phyloP scores from a whole-genome alignment of 495 filamentous ascomycete species.

The Xeromyces bisporus region DNA sequence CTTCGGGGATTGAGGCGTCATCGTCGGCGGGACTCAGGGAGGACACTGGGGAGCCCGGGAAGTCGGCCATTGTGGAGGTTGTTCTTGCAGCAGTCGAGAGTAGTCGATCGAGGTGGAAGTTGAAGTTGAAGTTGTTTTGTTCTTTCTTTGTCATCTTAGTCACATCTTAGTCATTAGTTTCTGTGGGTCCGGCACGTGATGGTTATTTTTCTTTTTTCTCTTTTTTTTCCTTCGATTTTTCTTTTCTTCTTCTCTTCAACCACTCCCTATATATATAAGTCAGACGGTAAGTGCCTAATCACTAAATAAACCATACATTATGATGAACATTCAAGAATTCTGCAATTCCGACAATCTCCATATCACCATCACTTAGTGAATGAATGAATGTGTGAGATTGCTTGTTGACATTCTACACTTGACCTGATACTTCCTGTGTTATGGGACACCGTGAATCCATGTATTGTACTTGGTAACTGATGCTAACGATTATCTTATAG shows the following conservation, averaged over 20 bases:
- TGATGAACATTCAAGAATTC: conserved; percentile 38
- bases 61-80: conserved; percentile 31
- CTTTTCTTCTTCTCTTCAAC: too few species aligned
- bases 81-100: too few species aligned
- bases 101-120: background rate
- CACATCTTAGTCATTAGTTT: too few species aligned
- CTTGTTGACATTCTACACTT: conserved; percentile 41
- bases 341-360: conserved; percentile 40
- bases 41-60: conserved; percentile 33
- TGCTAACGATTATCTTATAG: too few species aligned
- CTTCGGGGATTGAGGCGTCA: conserved; percentile 32
- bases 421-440: conserved; percentile 39
- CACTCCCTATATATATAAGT: background rate
- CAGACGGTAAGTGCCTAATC: background rate
- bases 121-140: background rate
- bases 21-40: conserved; percentile 33
- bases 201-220: background rate
- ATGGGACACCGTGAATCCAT: too few species aligned
- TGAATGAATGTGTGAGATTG: conserved; percentile 33
- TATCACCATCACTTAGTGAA: too few species aligned
- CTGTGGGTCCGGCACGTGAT: background rate
- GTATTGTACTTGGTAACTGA: too few species aligned
- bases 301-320: conserved; percentile 7
- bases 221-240: conserved; percentile 1
- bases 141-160: too few species aligned